Base-by-base conservation (phyloP, 2,329 filamentous ascomycete species). In the Didymella sp. region DNA sequence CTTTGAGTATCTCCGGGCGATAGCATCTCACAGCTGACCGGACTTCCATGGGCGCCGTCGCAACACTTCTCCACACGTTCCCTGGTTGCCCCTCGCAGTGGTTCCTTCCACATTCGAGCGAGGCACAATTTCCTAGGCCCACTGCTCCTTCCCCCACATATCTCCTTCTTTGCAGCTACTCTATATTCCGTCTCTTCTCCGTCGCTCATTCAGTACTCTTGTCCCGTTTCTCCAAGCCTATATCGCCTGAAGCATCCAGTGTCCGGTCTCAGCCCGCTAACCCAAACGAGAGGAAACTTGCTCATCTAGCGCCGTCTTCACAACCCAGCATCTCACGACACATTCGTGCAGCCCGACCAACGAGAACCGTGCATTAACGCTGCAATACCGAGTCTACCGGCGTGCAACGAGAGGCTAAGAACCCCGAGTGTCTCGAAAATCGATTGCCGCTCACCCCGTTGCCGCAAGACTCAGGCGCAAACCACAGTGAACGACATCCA, bases 301-400 rank as follows among this genome's bases (percentile, higher is more conserved):
- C 56, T 55, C 58, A 60, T 53, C 46, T 50, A 51, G 60, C 49
- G 48, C 55, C 45, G 19, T 53, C 57, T 38, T 48, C 49, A 41
- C 53, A 17, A 57, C 53, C 56, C 49, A 50, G 21, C 61, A 61
- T 52, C 62, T 58, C 61, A 62, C 61, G 43, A 64, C 61, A 61
- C 50, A 53, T 56, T 47, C 46, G 54, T 53, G 49, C 58, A 60
- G 53, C 52, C 59, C 59, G 52, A 59, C 61, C 53, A 67, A 58
- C 61, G 57, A 62, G 51, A 47, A 56, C 61, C 60, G 61, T 63
- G 60, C 62, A 54, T 63, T 61, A 56, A 52, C 60, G 62, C 56
- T 59, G 50, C 55, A 46, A 22, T 5, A 54, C 60, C 55, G 58
- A 58, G 50, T 58, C 46, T 50, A 58, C 50, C 61, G 59, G 56